Evolutionary conservation across 345 rosid genomes (phyloP).

Genomic region (Turritis glabra): DNA sequence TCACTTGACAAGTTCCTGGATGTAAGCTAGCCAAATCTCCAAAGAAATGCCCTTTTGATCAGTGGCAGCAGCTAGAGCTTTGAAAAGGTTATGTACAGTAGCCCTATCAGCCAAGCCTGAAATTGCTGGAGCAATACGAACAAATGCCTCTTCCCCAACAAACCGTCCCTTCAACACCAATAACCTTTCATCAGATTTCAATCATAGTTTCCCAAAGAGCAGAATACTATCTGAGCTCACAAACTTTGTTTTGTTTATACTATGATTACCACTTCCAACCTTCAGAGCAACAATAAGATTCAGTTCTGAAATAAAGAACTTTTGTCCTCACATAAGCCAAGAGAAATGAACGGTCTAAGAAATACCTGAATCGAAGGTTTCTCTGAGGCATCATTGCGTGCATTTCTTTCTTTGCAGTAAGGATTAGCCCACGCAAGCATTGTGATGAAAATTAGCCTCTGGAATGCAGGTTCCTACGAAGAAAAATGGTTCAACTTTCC

Average conservation of each 20-base stretch:
- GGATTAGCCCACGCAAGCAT: constrained; percentile 98
- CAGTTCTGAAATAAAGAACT: background rate
- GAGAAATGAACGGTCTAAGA: background rate
- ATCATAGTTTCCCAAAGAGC: background rate
- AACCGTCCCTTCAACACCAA: constrained; percentile 58
- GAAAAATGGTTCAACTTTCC: background rate
- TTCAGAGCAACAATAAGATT: constrained; percentile 9
- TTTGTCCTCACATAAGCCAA: constrained; percentile 1
- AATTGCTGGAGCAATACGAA: constrained; percentile 84
- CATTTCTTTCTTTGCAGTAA: constrained; percentile 48
- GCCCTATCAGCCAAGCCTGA: constrained; percentile 88
- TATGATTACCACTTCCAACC: constrained; percentile 11
- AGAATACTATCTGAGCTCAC: background rate
- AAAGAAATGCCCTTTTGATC: constrained; percentile 69
- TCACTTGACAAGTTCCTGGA: constrained; percentile 90
- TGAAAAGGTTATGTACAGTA: constrained; percentile 84
- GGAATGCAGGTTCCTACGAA: constrained; percentile 84
- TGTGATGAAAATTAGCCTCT: constrained; percentile 82
- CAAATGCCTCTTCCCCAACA: constrained; percentile 81
- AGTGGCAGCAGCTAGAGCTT: constrained; percentile 61
- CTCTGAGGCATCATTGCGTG: constrained; percentile 30
- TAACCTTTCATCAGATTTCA: constrained; percentile 30
- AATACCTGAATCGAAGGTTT: constrained; percentile 71
- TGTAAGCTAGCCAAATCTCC: constrained; percentile 74
- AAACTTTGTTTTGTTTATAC: background rate